Base-by-base conservation (phyloP, 176 grass and related monocot genomes). In the Tillandsia fasciculata region DNA sequence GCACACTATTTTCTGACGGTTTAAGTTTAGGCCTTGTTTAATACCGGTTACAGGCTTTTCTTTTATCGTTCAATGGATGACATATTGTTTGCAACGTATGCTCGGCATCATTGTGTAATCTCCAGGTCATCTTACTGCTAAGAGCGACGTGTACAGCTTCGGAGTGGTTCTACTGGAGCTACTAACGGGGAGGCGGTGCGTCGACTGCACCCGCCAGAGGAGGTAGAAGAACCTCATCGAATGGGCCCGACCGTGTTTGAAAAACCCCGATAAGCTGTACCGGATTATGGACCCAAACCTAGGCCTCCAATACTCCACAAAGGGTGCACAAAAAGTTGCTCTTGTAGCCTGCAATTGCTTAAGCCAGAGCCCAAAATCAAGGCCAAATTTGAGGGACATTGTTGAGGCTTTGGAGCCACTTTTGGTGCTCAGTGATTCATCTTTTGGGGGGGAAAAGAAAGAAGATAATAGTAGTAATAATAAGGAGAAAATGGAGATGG, bases 121-220 rank as follows among this genome's bases (percentile, higher is more conserved):
- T 64, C 47, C 88, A 83, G 93, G 88, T 52, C 93, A 96, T 78
- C 76, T 96, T 12, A 96, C 93, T 12, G 73, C 89, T 12, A 96
- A 77, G 87, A 92, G 92, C 72, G 88, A 96, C 75, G 88, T 96
- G 33, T 96, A 92, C 76, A 96, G 86, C 78, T 92, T 89, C 57
- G 92, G 88, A 1, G 92, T 92, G n/a, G 88, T 96, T 29, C 76
- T 96, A 5, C 74, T 96, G 6, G 91, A 96, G 84, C 79, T 96
- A 49, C 72, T 96, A 26, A 85, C 86, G 0, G 93, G 93, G 1
- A 70, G 93, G 0, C 88, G 84, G 42, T 82, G 66, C 42, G 89
- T 96, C 42, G 93, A 96, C 71, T 77, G 73, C 64, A 65, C 66
- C 9, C 83, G 93, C 10, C 86, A 81, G 5, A 67, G 76, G 0